These are phyloP conservation scores for Polytrichum commune DNA, from an alignment of 225 moss, liverwort and hornwort genomes.

Conservation along the genomic window DNA sequence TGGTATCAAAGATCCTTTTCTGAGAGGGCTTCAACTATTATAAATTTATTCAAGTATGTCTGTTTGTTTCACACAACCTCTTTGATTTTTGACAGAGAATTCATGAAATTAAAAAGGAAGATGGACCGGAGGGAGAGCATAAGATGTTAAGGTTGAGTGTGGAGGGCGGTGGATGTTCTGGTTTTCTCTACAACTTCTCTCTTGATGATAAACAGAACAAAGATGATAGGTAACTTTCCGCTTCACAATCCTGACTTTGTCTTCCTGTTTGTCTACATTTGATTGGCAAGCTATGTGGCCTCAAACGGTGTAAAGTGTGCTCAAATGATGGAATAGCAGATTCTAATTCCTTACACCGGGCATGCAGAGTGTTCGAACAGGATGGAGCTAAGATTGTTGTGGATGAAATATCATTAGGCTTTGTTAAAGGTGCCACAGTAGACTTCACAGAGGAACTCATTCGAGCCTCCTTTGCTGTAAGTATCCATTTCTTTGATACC, in stretches of 20 bases:
- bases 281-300: too few relatives aligned
- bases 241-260: background rate
- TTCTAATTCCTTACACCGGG: background rate
- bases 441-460: slow-evolving; percentile 95
- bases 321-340: background rate
- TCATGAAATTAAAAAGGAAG: slow-evolving; percentile 74
- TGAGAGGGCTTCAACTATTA: background rate
- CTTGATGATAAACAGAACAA: slow-evolving; percentile 77
- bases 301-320: too few relatives aligned
- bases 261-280: too few relatives aligned
- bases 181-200: slow-evolving; percentile 78
- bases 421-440: slow-evolving; percentile 79
- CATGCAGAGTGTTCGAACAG: slow-evolving; percentile 65
- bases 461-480: slow-evolving; percentile 86
- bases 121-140: slow-evolving; percentile 53
- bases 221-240: slow-evolving; percentile 58
- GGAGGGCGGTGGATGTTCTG: slow-evolving; percentile 95
- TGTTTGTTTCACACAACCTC: too few relatives aligned
- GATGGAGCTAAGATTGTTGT: slow-evolving; percentile 78
- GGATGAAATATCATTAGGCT: slow-evolving; percentile 73
- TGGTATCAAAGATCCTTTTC: too few relatives aligned
- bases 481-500: background rate
- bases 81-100: slow-evolving; percentile 46
- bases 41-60: background rate
- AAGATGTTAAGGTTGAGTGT: slow-evolving; percentile 88